These are phyloP conservation scores for Dipteronia sinensis DNA, from an alignment of 345 rosid genomes.

Conservation along the genomic window DNA sequence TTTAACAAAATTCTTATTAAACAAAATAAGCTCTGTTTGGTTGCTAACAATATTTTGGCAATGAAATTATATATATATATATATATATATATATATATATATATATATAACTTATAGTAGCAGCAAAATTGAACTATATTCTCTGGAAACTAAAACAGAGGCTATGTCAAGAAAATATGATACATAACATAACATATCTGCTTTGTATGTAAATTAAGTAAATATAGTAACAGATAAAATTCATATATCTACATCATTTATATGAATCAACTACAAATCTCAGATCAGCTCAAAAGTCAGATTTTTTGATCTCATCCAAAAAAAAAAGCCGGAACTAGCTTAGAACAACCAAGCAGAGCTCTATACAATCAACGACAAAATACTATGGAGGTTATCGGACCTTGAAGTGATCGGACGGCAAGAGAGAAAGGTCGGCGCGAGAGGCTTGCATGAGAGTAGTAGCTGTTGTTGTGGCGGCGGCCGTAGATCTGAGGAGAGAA, in stretches of 20 bases:
- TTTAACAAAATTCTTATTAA: neutral
- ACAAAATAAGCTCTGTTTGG: neutral
- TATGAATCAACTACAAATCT: neutral
- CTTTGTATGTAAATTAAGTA: no score
- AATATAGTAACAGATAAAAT: no score
- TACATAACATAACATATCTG: neutral
- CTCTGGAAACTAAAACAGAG: neutral
- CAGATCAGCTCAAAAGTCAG: neutral
- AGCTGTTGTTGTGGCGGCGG: conserved; percentile 20
- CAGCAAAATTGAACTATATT: neutral
- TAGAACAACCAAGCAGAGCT: conserved; percentile 4
- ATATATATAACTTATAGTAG: neutral
- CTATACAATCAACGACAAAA: neutral
- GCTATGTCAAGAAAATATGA: neutral
- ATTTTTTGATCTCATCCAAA: no score
- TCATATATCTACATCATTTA: no score
- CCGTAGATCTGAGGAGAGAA: conserved; percentile 64
- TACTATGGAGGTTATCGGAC: conserved; percentile 26
- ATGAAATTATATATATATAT: neutral
- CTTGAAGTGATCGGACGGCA: conserved; percentile 55
- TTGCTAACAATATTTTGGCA: neutral
- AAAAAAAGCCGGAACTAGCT: neutral
- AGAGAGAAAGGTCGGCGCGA: conserved; percentile 39
- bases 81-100: no score
- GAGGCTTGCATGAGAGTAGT: conserved; percentile 36